Conservation (phyloP, 225 moss, liverwort and hornwort species). For the Polytrichum commune region DNA sequence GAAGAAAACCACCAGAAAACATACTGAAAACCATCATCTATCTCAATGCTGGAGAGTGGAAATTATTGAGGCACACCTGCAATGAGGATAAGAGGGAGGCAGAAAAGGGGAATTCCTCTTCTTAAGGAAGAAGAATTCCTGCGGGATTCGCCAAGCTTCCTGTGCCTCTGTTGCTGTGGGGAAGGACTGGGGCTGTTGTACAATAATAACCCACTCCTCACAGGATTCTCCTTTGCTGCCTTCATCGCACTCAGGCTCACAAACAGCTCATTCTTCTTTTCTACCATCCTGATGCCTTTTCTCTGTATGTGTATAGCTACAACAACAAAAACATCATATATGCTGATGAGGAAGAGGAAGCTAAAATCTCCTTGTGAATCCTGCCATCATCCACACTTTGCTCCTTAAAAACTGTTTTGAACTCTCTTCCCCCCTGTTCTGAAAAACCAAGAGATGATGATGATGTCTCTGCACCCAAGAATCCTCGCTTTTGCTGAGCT, state of each 20-base stretch:
- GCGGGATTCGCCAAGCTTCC: slow-evolving; percentile 3
- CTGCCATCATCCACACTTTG: too few species aligned
- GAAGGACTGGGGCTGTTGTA: slow-evolving; percentile 8
- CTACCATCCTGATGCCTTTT: too few species aligned
- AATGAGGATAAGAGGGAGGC: neutral
- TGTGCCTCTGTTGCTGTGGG: slow-evolving; percentile 2
- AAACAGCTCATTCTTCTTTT: slow-evolving; percentile 7
- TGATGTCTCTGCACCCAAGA: too few species aligned
- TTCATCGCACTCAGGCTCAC: slow-evolving; percentile 4
- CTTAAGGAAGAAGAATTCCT: neutral
- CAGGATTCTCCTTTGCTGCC: slow-evolving; percentile 7
- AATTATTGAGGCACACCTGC: neutral
- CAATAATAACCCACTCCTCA: neutral
- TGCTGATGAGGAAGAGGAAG: too few species aligned
- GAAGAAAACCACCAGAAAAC: neutral
- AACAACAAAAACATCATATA: too few species aligned
- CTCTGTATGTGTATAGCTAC: too few species aligned
- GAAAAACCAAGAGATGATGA: too few species aligned
- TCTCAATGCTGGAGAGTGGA: neutral
- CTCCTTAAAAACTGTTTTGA: too few species aligned
- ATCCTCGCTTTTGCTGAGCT: too few species aligned
- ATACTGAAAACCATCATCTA: neutral
- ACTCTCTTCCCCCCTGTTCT: too few species aligned
- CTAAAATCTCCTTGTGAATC: too few species aligned
- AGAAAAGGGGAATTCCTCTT: neutral